Conservation (phyloP, 2,329 filamentous ascomycete genomes). For the Phialophora chinensis region DNA sequence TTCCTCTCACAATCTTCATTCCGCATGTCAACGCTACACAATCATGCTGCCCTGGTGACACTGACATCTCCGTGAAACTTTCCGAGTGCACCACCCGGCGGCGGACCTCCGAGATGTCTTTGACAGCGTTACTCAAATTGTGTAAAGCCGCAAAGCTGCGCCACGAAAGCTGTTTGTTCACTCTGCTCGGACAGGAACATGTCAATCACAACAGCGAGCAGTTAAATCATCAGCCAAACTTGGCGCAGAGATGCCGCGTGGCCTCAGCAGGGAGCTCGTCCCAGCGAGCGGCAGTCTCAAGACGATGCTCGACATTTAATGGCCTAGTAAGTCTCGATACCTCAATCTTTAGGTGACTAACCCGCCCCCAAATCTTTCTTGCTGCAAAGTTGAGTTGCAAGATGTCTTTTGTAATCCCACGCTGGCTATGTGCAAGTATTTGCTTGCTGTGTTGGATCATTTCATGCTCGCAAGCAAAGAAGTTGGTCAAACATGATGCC, state of each 20-base stretch:
- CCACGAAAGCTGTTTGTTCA: neutral
- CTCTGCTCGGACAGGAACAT: neutral
- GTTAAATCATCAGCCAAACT: neutral
- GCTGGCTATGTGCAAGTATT: constrained; percentile 3
- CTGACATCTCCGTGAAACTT: neutral
- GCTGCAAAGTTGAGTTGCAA: neutral
- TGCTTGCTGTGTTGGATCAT: neutral
- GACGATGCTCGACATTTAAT: constrained; percentile 1
- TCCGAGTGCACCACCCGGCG: neutral
- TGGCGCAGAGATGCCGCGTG: constrained; percentile 6
- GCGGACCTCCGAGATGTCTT: constrained; percentile 22
- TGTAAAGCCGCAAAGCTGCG: neutral
- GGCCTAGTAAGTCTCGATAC: neutral
- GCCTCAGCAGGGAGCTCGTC: neutral
- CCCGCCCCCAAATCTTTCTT: neutral
- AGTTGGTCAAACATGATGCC: constrained; percentile 28
- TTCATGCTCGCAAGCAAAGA: constrained; percentile 11
- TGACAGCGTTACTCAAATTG: constrained; percentile 6
- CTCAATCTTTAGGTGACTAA: neutral
- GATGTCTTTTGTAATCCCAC: neutral
- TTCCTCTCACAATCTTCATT: neutral
- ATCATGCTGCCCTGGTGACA: neutral
- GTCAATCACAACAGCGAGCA: constrained; percentile 6
- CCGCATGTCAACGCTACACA: neutral
- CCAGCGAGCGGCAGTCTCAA: neutral